Conservation (phyloP, 768 basidiomycete genomes). For the Rhodosporidiobolus sp. region DNA sequence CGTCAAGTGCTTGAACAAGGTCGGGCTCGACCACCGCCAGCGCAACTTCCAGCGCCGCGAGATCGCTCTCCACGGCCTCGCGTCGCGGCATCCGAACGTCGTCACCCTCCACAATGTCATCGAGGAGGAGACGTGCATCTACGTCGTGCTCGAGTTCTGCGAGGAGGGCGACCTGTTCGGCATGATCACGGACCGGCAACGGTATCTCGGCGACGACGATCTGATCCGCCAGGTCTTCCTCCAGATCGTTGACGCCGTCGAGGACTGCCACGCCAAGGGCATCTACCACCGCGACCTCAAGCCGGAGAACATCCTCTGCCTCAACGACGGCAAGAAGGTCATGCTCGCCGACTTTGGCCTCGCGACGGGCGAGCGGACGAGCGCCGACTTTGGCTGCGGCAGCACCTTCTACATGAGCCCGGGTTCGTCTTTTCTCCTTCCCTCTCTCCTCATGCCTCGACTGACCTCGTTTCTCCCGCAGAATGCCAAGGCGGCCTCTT, state of each 20-base stretch:
- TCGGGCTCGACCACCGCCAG: slow-evolving; percentile 57
- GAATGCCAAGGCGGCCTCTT: slow-evolving; percentile 59
- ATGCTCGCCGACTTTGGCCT: slow-evolving; percentile 94
- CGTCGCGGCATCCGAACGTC: slow-evolving; percentile 57
- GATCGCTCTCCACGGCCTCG: slow-evolving; percentile 56
- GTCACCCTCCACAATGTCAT: slow-evolving; percentile 66
- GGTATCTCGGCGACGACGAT: slow-evolving; percentile 64
- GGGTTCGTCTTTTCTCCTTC: slow-evolving; percentile 49
- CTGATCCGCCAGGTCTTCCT: slow-evolving; percentile 87
- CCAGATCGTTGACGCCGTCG: slow-evolving; percentile 88
- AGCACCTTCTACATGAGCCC: slow-evolving; percentile 99
- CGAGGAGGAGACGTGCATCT: slow-evolving; percentile 62
- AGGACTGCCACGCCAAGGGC: slow-evolving; percentile 83
- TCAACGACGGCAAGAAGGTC: slow-evolving; percentile 60
- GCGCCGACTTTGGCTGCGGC: slow-evolving; percentile 89
- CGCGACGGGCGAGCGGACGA: slow-evolving; percentile 76
- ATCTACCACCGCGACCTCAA: slow-evolving; percentile 97
- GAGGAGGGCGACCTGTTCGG: slow-evolving; percentile 86
- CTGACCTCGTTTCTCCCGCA: slow-evolving; percentile 29
- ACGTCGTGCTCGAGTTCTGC: slow-evolving; percentile 87
- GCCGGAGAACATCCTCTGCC: slow-evolving; percentile 89
- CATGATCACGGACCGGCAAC: slow-evolving; percentile 62
- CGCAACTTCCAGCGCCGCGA: slow-evolving; percentile 71
- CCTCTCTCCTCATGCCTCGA: slow-evolving; percentile 32
- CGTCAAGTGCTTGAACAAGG: slow-evolving; percentile 77